Evolutionary conservation across 805 yeast genomes (phyloP).

Genomic region (baker's yeast (Saccharomyces cerevisiae)): DNA sequence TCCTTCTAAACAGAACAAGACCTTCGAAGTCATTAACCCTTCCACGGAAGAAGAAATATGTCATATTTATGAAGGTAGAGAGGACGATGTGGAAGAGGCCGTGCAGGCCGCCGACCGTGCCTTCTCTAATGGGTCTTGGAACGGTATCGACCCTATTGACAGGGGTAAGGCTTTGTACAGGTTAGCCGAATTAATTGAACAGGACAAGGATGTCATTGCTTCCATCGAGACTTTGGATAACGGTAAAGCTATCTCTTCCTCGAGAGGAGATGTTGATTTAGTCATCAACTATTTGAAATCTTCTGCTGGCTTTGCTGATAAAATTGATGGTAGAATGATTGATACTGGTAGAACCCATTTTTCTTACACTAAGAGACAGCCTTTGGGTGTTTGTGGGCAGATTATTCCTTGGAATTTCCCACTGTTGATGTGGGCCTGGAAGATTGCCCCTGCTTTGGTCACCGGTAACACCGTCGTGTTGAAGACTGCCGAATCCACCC

Average conservation of each 20-base stretch:
- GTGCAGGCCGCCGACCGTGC: slow-evolving; percentile 81
- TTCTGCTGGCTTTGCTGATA: slow-evolving; percentile 89
- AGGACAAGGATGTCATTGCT: slow-evolving; percentile 63
- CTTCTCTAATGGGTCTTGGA: slow-evolving; percentile 72
- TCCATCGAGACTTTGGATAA: slow-evolving; percentile 80
- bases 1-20: slow-evolving; percentile 47
- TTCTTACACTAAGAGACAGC: slow-evolving; percentile 77
- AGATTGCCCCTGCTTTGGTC: slow-evolving; percentile 85
- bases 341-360: slow-evolving; percentile 71
- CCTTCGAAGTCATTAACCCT: slow-evolving; percentile 58
- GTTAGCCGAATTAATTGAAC: slow-evolving; percentile 72
- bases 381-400: slow-evolving; percentile 92
- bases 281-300: slow-evolving; percentile 66
- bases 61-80: slow-evolving; percentile 64
- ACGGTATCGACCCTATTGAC: slow-evolving; percentile 54
- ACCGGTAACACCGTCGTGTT: slow-evolving; percentile 83
- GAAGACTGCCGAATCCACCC: slow-evolving; percentile 89
- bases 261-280: slow-evolving; percentile 68
- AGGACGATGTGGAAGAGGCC: slow-evolving; percentile 74
- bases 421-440: slow-evolving; percentile 88
- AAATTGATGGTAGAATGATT: slow-evolving; percentile 64
- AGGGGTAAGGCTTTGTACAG: slow-evolving; percentile 58
- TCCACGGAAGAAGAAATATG: slow-evolving; percentile 66
- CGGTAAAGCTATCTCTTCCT: slow-evolving; percentile 70
- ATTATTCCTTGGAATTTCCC: slow-evolving; percentile 98